These are phyloP conservation scores for Lachancea waltii DNA, from an alignment of 805 yeast genomes.

Conservation along the genomic window DNA sequence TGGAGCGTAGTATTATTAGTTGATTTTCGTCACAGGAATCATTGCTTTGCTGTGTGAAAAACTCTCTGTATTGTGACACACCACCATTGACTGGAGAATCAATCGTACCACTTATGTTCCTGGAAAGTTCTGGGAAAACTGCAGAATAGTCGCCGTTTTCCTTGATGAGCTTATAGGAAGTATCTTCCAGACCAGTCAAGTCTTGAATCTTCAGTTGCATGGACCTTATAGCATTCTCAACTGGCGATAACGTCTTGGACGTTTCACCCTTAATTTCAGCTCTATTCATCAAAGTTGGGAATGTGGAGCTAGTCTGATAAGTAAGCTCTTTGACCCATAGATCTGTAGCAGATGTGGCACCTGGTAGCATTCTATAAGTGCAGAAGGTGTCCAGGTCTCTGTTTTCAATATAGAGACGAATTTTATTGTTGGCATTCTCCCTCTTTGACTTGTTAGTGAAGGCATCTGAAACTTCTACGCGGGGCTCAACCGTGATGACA, in stretches of 20 bases:
- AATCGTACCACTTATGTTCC: constrained; percentile 76
- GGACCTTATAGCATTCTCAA: constrained; percentile 71
- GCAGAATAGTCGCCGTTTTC: constrained; percentile 44
- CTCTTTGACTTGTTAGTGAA: constrained; percentile 43
- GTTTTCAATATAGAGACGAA: constrained; percentile 67
- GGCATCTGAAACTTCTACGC: constrained; percentile 23
- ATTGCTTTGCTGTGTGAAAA: constrained; percentile 40
- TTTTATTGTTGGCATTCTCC: constrained; percentile 42
- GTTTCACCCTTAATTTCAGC: constrained; percentile 53
- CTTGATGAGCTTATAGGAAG: constrained; percentile 46
- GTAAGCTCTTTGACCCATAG: constrained; percentile 87
- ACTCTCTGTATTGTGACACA: constrained; percentile 71
- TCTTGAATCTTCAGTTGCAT: constrained; percentile 65
- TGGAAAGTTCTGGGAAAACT: constrained; percentile 56
- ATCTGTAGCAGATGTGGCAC: constrained; percentile 62
- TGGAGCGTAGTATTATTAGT: constrained; percentile 28
- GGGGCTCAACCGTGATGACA: constrained; percentile 66
- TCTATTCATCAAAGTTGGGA: constrained; percentile 86
- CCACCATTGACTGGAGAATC: constrained; percentile 94
- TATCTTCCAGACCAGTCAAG: constrained; percentile 58
- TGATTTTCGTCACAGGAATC: constrained; percentile 28
- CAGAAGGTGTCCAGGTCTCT: constrained; percentile 66
- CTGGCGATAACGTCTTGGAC: constrained; percentile 63
- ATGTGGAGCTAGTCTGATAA: constrained; percentile 64
- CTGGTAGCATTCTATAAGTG: constrained; percentile 63